Base-by-base conservation (phyloP, 257 asterid species). In the Fraxinus pennsylvanica region DNA sequence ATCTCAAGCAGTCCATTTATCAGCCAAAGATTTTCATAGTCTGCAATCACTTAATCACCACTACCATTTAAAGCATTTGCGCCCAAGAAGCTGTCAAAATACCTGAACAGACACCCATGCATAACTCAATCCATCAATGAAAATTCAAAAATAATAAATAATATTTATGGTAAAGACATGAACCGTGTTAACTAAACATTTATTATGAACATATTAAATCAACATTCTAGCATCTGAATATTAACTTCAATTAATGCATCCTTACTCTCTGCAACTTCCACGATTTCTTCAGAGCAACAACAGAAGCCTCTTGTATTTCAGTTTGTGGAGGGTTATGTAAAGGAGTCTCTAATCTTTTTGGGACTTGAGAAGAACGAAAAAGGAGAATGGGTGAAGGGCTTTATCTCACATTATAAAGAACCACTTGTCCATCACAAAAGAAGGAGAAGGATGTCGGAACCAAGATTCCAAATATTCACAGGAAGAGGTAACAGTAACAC, bases 21-120 rank as follows among this genome's bases (percentile, higher is more conserved):
- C 97, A 91, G 89, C 93, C 89, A 92, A 89, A 94, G 96, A 89
- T 13, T 88, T 82, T 89, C 94, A 93, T 68, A 85, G 91, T 91
- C 96, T 88, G 96, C 92, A 91, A 89, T 87, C 91, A 94, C 87
- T 90, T 85, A 91, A 91, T 92, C 97, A 94, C 92, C 96, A 94
- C 81, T 89, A 91, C 92, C 97, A 94, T 89, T 87, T 88, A 94
- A 92, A 88, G 96, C 97, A 92, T 85, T 89, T 90, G 96, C 97
- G 87, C 83, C 97, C 92, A 94, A 90, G 92, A 86, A 90, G 97
- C 98, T 92, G 94, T 91, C 91, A 90, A 84, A 79, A 88, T 83
- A 94, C 98, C 98, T 94, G 98, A 91, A 91, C 97, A 91, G 82
- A 85, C 86, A 86, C 81, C 91, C 91, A 85, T 80, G 75, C 77